Evolutionary conservation across 805 yeast species (phyloP), one percentile per base, ranked within the genome.

Genomic region (Wickerhamiella sorbophila): DNA sequence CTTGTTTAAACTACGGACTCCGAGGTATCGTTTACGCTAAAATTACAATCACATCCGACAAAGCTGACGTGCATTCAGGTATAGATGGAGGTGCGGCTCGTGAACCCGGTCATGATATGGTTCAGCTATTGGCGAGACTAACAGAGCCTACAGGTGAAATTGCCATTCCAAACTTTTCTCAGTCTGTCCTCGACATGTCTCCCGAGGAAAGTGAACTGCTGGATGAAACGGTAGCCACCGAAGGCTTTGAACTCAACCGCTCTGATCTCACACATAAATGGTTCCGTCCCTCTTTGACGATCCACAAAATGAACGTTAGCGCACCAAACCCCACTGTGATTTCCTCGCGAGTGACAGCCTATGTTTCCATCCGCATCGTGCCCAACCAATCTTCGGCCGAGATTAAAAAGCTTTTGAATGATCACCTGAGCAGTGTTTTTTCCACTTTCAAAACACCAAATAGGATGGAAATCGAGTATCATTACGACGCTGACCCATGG

Each of bases 401-500:
- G 9, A 70, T 86, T 34, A 79, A 81, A 50, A 40, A 49, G 2
- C 55, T 66, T 21, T 63, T 87, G 16, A 60, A 67, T 1, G 42
- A 56, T 0, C 76, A 67, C 52, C 50, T 91, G 35, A 50, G 60
- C 0, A 49, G 61, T 0, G 56, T 64, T 33, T 88, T 85, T 50
- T 52, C 56, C 0, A 53, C 55, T 12, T 58, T 84, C 26, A 53
- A 66, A 2, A 71, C 91, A 0, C 72, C 70, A 4, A 91, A 91
- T 57, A 68, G 70, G 22, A 52, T 88, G 31, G 58, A 61, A 10
- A 62, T 87, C 17, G 65, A 70, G 19, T 69, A 87, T 33, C 69
- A 77, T 44, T 86, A 85, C 54, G 88, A 81, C 54, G 94, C 95
- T 0, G 96, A 87, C 52, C 94, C 96, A 2, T 88, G 98, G 98